A percentile compares a stretch with the other conserved stretches of the same genome.
Conservation (phyloP, 352 stramenopile genomes). For the Phytophthora nicotianae region DNA sequence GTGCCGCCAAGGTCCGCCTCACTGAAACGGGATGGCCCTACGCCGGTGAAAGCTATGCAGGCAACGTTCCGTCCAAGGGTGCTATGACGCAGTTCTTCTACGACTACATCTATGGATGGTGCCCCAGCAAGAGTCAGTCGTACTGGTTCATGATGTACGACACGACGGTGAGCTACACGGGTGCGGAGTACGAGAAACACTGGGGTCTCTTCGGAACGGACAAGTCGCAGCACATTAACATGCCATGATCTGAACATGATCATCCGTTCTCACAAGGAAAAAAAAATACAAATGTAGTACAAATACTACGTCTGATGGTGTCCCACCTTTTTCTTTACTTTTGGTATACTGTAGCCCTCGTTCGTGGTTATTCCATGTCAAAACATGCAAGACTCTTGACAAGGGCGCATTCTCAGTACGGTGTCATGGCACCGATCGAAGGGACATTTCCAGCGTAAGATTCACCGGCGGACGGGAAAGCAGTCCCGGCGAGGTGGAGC, state of each 20-base stretch:
- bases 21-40: conserved; percentile 68
- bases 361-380: too few relatives aligned
- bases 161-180: conserved; percentile 46
- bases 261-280: too few relatives aligned
- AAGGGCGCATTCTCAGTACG: too few relatives aligned
- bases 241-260: conserved; percentile 37
- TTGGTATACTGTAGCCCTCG: too few relatives aligned
- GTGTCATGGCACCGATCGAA: conserved; percentile 43
- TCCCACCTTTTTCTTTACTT: too few relatives aligned
- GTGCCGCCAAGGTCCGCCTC: conserved; percentile 39
- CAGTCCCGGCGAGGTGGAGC: conserved; percentile 54
- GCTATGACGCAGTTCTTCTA: conserved; percentile 47
- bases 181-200: conserved; percentile 54
- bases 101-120: conserved; percentile 46
- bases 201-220: conserved; percentile 60
- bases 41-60: conserved; percentile 32
- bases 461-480: conserved; percentile 46
- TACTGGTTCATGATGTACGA: conserved; percentile 79
- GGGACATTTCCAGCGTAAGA: conserved; percentile 37
- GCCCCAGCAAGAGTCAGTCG: conserved; percentile 25
- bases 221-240: conserved; percentile 40
- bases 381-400: too few relatives aligned
- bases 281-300: too few relatives aligned
- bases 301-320: too few relatives aligned
- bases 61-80: conserved; percentile 44